These are phyloP conservation scores for Ampelocalamus luodianensis DNA, from an alignment of 176 grass and related monocot genomes.

Conservation along the genomic window DNA sequence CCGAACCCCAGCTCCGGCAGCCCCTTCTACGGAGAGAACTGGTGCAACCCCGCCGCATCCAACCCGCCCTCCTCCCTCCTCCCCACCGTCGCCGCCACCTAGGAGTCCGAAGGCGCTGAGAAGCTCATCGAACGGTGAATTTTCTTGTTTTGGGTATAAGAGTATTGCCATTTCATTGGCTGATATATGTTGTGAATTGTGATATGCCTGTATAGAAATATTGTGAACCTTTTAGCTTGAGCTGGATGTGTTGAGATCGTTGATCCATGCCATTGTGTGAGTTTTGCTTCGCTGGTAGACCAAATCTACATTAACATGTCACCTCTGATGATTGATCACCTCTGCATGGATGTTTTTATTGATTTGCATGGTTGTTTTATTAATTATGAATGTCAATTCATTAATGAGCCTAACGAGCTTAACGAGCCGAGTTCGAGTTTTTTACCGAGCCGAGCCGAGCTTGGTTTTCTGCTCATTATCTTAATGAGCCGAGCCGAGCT, in stretches of 20 bases:
- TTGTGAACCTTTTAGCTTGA: not conserved
- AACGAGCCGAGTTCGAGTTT: too few relatives aligned
- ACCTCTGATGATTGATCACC: conserved; percentile 6
- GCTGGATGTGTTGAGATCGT: not conserved
- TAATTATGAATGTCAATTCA: too few relatives aligned
- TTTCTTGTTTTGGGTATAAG: not conserved
- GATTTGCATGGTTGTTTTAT: too few relatives aligned
- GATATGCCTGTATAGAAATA: not conserved
- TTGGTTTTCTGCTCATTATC: too few relatives aligned
- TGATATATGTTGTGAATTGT: too few relatives aligned
- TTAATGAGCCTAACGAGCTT: too few relatives aligned
- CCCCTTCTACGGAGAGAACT: too few relatives aligned
- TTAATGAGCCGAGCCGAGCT: too few relatives aligned
- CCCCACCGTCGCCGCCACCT: not conserved
- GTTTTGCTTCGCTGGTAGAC: not conserved
- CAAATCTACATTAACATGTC: not conserved
- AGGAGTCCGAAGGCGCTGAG: conserved; percentile 39
- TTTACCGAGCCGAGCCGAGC: too few relatives aligned
- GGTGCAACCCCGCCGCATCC: too few relatives aligned
- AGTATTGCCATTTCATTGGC: not conserved
- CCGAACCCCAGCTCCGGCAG: too few relatives aligned
- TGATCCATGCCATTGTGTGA: not conserved
- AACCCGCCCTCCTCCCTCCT: conserved; percentile 12
- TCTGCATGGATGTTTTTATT: too few relatives aligned
- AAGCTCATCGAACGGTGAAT: conserved; percentile 54